Evolutionary conservation across 2,329 filamentous ascomycete genomes (phyloP).

Genomic region (Cytospora chrysosperma): DNA sequence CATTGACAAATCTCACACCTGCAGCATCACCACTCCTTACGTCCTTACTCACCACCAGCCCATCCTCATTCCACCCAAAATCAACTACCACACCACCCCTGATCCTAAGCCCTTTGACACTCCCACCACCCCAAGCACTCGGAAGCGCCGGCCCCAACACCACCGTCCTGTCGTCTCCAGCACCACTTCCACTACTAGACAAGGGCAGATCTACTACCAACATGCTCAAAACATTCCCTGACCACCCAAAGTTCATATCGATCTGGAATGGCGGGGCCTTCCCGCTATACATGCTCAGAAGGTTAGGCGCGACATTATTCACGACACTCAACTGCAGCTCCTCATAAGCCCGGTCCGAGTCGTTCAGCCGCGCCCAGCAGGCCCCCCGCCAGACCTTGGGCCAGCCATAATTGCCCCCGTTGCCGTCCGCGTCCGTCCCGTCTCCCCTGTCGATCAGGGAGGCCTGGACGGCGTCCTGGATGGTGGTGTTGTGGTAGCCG

Average conservation of each 20-base stretch:
- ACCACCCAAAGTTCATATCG: conserved; percentile 56
- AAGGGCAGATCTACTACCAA: conserved; percentile 49
- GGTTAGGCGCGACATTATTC: conserved; percentile 50
- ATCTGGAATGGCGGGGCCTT: conserved; percentile 53
- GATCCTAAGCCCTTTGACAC: conserved; percentile 43
- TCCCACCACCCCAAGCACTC: conserved; percentile 41
- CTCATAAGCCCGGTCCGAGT: conserved; percentile 48
- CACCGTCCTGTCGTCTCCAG: conserved; percentile 34
- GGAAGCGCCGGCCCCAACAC: conserved; percentile 50
- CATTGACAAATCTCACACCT: conserved; percentile 25
- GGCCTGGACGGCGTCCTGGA: conserved; percentile 45
- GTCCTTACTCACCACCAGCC: conserved; percentile 32
- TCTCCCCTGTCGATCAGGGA: conserved; percentile 37
- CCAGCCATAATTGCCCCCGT: conserved; percentile 50
- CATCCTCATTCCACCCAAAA: conserved; percentile 43
- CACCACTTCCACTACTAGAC: conserved; percentile 24
- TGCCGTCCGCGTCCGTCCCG: conserved; percentile 16
- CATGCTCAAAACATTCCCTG: conserved; percentile 50
- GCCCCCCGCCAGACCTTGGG: conserved; percentile 57
- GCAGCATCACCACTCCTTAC: conserved; percentile 15
- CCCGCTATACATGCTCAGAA: conserved; percentile 51
- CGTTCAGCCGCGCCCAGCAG: conserved; percentile 55
- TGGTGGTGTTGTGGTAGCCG: conserved; percentile 42
- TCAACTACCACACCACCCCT: conserved; percentile 44
- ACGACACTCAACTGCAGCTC: conserved; percentile 48